phyloP scores from a whole-genome alignment of 2,329 filamentous ascomycete species.

The Talaromyces pinophilus region DNA sequence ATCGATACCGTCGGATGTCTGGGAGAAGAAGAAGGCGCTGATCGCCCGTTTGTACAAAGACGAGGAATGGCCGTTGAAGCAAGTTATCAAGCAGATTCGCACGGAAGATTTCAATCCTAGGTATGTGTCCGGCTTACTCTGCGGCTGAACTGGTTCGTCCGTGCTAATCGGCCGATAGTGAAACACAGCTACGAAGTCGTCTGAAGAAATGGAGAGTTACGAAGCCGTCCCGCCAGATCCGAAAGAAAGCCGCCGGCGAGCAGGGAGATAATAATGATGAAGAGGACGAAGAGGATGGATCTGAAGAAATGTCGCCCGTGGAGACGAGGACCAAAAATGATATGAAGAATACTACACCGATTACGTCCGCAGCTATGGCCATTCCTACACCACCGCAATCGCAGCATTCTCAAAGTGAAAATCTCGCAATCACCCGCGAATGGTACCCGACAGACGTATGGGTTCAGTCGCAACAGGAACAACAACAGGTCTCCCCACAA shows the following conservation, averaged over 20 bases:
- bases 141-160: not conserved
- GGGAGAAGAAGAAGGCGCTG: constrained; percentile 47
- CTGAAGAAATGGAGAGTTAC: constrained; percentile 50
- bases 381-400: constrained; percentile 17
- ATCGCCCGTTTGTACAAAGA: constrained; percentile 47
- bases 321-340: constrained; percentile 12
- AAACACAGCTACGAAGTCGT: constrained; percentile 48
- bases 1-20: constrained; percentile 46
- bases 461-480: constrained; percentile 20
- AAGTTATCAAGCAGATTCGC: constrained; percentile 48
- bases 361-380: constrained; percentile 7
- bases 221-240: constrained; percentile 47
- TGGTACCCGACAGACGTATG: constrained; percentile 21
- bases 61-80: constrained; percentile 49
- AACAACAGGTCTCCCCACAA: constrained; percentile 1
- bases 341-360: not conserved
- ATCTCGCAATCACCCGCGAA: constrained; percentile 14
- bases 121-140: constrained; percentile 30
- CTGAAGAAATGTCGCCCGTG: constrained; percentile 27
- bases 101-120: constrained; percentile 47
- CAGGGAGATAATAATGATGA: constrained; percentile 21
- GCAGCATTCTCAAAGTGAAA: constrained; percentile 10
- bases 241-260: constrained; percentile 39
- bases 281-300: constrained; percentile 28
- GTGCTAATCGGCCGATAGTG: constrained; percentile 31